Percentiles rank a stretch among this genome's conserved stretches.
Evolutionary conservation across 2,329 filamentous ascomycete species (phyloP).

Genomic region (Dactylellina sp.): DNA sequence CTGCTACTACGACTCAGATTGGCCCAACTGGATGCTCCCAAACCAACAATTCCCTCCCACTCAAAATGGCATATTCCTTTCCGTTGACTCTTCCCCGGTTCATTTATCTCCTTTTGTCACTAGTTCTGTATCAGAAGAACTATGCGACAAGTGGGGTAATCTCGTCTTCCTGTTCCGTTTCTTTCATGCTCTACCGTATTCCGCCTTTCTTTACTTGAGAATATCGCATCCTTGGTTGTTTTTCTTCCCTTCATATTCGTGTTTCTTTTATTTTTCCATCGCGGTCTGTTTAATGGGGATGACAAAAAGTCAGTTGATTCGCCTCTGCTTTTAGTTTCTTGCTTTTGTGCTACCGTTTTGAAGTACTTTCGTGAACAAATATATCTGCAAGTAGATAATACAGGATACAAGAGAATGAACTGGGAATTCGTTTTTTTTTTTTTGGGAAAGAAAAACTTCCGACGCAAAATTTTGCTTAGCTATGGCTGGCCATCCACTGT

Average conservation of each 20-base stretch:
- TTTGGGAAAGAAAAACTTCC: not conserved
- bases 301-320: conserved; percentile 28
- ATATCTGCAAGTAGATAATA: conserved; percentile 39
- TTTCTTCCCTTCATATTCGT: not conserved
- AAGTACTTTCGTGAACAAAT: conserved; percentile 7
- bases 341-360: conserved; percentile 6
- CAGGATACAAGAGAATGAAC: conserved; percentile 35
- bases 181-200: not conserved
- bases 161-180: not conserved
- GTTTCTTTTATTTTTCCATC: conserved; percentile 12
- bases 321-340: conserved; percentile 3
- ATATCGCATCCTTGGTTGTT: not conserved
- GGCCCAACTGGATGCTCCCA: not conserved
- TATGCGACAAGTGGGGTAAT: not conserved
- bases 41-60: not conserved
- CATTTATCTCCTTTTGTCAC: conserved; percentile 33
- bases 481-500: not conserved
- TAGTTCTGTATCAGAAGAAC: conserved; percentile 7
- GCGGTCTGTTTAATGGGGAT: conserved; percentile 6
- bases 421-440: conserved; percentile 6
- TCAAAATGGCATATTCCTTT: not conserved
- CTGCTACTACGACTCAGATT: not conserved
- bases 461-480: not conserved
- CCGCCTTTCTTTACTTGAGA: not conserved
- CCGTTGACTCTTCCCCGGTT: conserved; percentile 15